Evolutionary conservation across 2,329 filamentous ascomycete species (phyloP).

Genomic region (Cladorrhinum sp.): DNA sequence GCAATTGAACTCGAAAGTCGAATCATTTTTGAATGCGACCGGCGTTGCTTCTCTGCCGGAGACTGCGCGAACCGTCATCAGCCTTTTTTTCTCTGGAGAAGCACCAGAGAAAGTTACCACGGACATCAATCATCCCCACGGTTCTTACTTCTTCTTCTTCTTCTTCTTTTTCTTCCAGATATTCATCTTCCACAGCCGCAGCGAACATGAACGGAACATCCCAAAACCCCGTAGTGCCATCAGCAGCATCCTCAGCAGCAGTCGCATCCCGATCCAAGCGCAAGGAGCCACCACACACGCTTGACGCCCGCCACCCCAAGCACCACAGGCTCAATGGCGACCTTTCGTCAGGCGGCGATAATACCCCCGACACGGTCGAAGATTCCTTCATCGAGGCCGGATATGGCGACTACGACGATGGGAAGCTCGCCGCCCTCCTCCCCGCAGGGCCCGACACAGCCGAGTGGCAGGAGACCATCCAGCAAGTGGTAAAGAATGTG

Average conservation of each 20-base stretch:
- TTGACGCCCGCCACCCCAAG: conserved; percentile 42
- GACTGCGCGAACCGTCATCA: background rate
- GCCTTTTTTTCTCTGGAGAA: background rate
- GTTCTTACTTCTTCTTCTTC: background rate
- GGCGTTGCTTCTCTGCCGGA: background rate
- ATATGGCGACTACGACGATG: conserved; percentile 39
- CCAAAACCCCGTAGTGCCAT: background rate
- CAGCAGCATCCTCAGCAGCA: background rate
- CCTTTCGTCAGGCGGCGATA: conserved; percentile 46
- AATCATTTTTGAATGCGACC: background rate
- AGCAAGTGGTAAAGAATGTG: conserved; percentile 89
- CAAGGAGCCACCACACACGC: conserved; percentile 45
- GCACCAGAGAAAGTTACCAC: background rate
- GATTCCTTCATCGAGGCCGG: conserved; percentile 39
- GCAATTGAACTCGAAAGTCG: background rate
- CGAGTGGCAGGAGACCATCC: conserved; percentile 88
- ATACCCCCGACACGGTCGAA: conserved; percentile 46
- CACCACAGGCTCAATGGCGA: conserved; percentile 46
- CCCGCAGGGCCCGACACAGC: conserved; percentile 31
- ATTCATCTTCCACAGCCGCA: background rate
- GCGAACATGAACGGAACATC: conserved; percentile 28
- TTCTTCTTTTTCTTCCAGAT: background rate
- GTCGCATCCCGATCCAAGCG: conserved; percentile 45
- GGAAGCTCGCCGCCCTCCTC: conserved; percentile 31
- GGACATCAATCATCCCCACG: background rate